Evolutionary conservation across 352 stramenopile genomes (phyloP).

Genomic region (Globisporangium perplexum): DNA sequence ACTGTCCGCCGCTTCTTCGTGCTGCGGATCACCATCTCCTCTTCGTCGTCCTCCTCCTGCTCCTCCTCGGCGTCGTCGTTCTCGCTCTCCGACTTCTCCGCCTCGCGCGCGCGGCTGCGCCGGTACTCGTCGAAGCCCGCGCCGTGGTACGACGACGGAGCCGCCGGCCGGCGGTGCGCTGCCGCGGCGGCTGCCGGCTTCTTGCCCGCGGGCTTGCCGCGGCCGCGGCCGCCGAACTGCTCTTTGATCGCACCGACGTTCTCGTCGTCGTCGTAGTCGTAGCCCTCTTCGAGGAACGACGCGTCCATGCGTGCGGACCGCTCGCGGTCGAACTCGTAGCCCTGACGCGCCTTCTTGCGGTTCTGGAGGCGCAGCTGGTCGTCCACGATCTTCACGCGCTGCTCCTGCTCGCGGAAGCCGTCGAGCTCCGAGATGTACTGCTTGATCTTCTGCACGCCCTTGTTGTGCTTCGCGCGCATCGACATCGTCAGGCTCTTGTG

Average conservation of each 20-base stretch:
- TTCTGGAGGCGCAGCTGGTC: slow-evolving; percentile 80
- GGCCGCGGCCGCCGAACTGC: slow-evolving; percentile 55
- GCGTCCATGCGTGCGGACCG: slow-evolving; percentile 74
- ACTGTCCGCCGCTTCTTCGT: slow-evolving; percentile 81
- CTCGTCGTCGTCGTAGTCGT: slow-evolving; percentile 83
- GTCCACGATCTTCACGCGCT: slow-evolving; percentile 82
- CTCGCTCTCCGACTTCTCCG: slow-evolving; percentile 70
- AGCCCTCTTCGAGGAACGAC: slow-evolving; percentile 77
- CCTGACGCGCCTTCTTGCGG: slow-evolving; percentile 81
- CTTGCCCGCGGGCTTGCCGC: slow-evolving; percentile 21
- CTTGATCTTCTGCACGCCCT: slow-evolving; percentile 82
- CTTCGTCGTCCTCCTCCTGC: slow-evolving; percentile 70
- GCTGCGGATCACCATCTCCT: slow-evolving; percentile 64
- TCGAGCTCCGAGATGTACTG: slow-evolving; percentile 84
- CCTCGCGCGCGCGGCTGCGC: slow-evolving; percentile 39
- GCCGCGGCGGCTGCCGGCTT: slow-evolving; percentile 19
- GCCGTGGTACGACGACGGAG: slow-evolving; percentile 34
- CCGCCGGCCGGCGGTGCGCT: slow-evolving; percentile 22
- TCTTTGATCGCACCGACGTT: slow-evolving; percentile 84
- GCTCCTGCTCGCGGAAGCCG: slow-evolving; percentile 75
- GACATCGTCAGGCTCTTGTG: slow-evolving; percentile 88
- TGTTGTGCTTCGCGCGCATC: slow-evolving; percentile 87
- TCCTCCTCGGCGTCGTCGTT: slow-evolving; percentile 53
- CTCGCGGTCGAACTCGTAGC: slow-evolving; percentile 74
- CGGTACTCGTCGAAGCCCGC: slow-evolving; percentile 82